Evolutionary conservation across 2,329 filamentous ascomycete species (phyloP).

Genomic region (Talaromyces sp.): DNA sequence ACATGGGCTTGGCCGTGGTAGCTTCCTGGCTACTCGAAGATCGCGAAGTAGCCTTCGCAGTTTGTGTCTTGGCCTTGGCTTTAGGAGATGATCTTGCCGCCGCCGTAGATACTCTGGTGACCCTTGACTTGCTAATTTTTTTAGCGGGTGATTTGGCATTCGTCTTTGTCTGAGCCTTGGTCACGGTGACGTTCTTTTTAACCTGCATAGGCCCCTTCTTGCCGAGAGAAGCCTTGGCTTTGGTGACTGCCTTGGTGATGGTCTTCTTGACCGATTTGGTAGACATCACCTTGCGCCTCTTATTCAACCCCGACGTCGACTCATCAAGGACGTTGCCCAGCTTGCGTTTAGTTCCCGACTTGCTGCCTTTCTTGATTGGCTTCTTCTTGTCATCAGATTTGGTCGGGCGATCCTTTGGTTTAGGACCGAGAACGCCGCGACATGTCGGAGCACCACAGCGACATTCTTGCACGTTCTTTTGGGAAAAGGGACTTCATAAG

Average conservation of each 20-base stretch:
- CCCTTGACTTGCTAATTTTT: conserved; percentile 18
- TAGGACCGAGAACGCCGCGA: conserved; percentile 58
- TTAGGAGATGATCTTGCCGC: conserved; percentile 13
- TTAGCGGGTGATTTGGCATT: conserved; percentile 17
- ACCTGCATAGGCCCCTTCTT: conserved; percentile 15
- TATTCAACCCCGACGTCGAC: conserved; percentile 25
- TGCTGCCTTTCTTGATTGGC: conserved; percentile 11
- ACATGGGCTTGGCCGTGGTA: conserved; percentile 3
- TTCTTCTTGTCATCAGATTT: conserved; percentile 23
- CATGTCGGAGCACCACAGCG: conserved; percentile 59
- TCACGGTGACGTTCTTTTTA: conserved; percentile 16
- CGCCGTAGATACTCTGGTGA: conserved; percentile 16
- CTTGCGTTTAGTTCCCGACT: conserved; percentile 31
- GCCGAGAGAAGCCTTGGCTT: conserved; percentile 17
- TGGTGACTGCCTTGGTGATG: conserved; percentile 20
- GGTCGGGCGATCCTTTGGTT: conserved; percentile 41
- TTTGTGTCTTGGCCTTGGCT: conserved; percentile 3
- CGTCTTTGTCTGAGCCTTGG: conserved; percentile 8
- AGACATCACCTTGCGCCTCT: conserved; percentile 25
- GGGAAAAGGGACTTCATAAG: conserved; percentile 48
- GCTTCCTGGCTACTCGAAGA: not conserved
- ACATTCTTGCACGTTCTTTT: conserved; percentile 60
- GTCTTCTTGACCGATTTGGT: conserved; percentile 29
- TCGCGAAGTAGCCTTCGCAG: not conserved
- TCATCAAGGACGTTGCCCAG: conserved; percentile 21